phyloP scores from a whole-genome alignment of 2,329 filamentous ascomycete species.

The Colletotrichum truncatum region DNA sequence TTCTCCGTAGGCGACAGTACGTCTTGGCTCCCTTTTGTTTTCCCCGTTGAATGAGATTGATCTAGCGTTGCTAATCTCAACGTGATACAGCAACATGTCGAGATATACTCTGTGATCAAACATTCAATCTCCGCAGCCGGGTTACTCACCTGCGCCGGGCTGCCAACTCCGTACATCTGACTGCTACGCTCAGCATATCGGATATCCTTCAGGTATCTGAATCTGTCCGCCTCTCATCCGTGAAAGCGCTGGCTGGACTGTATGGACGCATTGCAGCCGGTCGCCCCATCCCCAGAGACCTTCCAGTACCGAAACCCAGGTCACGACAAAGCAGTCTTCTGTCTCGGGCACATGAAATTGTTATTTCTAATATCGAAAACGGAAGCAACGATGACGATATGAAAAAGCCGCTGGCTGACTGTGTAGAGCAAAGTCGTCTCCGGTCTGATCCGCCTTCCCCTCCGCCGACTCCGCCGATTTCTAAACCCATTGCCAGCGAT shows the following conservation, averaged over 20 bases:
- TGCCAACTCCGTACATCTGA: constrained; percentile 25
- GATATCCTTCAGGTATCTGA: constrained; percentile 45
- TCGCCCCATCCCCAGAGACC: constrained; percentile 39
- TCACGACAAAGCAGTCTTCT: constrained; percentile 24
- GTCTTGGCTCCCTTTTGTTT: constrained; percentile 4
- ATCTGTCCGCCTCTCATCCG: constrained; percentile 39
- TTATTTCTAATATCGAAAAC: constrained; percentile 6
- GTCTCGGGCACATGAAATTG: not conserved
- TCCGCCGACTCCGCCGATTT: constrained; percentile 36
- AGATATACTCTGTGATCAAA: constrained; percentile 38
- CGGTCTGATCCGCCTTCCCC: constrained; percentile 42
- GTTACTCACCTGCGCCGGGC: constrained; percentile 37
- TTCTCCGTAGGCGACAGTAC: constrained; percentile 47
- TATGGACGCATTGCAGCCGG: constrained; percentile 45
- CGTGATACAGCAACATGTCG: constrained; percentile 33
- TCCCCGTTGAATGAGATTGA: too few relatives aligned
- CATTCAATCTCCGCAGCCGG: constrained; percentile 36
- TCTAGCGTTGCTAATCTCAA: constrained; percentile 32
- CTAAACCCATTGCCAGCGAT: constrained; percentile 33
- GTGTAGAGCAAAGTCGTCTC: constrained; percentile 35
- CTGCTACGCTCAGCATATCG: constrained; percentile 41
- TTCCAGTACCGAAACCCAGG: constrained; percentile 34
- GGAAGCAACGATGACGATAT: constrained; percentile 35
- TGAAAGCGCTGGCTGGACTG: constrained; percentile 45
- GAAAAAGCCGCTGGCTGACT: constrained; percentile 35